Evolutionary conservation across 169 alveolate genomes (phyloP).

Genomic region (Eimeria zaria): DNA sequence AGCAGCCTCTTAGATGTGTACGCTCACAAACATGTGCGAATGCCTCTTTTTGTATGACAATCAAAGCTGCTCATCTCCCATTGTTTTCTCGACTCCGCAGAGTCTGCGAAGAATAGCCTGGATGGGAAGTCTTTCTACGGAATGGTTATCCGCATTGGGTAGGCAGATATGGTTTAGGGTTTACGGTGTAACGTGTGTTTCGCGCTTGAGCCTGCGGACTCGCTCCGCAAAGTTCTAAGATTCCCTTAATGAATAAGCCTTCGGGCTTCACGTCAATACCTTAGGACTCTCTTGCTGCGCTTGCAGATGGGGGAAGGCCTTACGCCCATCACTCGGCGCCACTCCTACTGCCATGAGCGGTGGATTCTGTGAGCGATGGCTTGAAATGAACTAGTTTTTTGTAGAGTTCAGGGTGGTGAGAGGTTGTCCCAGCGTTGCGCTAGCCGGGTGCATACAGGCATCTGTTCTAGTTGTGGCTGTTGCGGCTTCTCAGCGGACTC

Average conservation of each 20-base stretch:
- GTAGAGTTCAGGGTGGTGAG: neutral
- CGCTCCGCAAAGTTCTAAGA: neutral
- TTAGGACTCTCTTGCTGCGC: neutral
- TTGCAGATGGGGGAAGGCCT: conserved; percentile 80
- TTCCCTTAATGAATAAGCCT: neutral
- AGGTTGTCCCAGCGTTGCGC: neutral
- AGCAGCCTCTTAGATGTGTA: neutral
- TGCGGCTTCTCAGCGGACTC: conserved; percentile 53
- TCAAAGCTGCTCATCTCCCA: neutral
- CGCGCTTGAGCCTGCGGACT: neutral
- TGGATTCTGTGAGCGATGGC: conserved; percentile 40
- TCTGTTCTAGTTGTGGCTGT: neutral
- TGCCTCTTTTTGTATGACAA: neutral
- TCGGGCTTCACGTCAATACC: neutral
- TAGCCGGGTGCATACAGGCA: neutral
- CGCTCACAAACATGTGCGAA: neutral
- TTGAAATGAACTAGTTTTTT: neutral
- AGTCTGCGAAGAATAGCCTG: conserved; percentile 91
- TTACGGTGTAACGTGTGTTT: neutral
- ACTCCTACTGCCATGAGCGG: conserved; percentile 33
- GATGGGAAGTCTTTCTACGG: conserved; percentile 91
- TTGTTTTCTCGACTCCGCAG: conserved; percentile 85
- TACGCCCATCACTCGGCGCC: conserved; percentile 63
- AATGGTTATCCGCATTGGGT: conserved; percentile 91
- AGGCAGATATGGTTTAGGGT: conserved; percentile 49